A percentile compares a stretch with the other conserved stretches of the same genome.
These are phyloP conservation scores for Saccharomyces eubayanus DNA, from an alignment of 805 yeast genomes.

Conservation along the genomic window DNA sequence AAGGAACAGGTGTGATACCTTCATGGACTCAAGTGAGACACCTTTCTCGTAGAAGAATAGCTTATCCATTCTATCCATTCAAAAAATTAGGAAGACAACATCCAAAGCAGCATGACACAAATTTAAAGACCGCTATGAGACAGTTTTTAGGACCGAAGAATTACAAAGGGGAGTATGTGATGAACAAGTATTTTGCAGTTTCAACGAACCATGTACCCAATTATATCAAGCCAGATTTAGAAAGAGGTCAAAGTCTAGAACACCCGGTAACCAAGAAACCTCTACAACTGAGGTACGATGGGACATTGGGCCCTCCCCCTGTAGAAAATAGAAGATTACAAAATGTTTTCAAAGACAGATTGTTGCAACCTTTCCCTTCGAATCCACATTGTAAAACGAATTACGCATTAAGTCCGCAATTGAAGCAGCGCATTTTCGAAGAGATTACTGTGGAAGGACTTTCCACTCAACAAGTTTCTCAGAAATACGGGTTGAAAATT, in stretches of 20 bases:
- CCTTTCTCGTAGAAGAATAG: conserved; percentile 44
- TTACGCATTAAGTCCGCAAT: conserved; percentile 45
- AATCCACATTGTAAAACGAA: conserved; percentile 67
- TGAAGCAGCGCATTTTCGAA: conserved; percentile 52
- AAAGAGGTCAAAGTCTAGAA: conserved; percentile 33
- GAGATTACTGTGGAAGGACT: conserved; percentile 46
- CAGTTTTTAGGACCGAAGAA: conserved; percentile 78
- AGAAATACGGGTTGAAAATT: conserved; percentile 68
- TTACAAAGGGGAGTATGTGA: conserved; percentile 69
- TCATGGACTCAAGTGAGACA: conserved; percentile 33
- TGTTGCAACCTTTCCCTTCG: conserved; percentile 71
- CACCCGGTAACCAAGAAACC: conserved; percentile 30
- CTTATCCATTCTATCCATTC: conserved; percentile 46
- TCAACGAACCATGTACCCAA: conserved; percentile 63
- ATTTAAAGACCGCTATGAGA: conserved; percentile 54
- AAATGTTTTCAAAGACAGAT: conserved; percentile 7
- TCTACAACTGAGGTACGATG: conserved; percentile 18
- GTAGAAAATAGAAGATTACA: conserved; percentile 6
- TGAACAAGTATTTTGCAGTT: conserved; percentile 66
- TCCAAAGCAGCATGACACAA: conserved; percentile 40
- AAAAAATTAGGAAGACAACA: conserved; percentile 35
- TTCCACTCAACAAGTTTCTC: conserved; percentile 66
- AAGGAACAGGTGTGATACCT: background rate
- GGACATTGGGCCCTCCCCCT: conserved; percentile 10
- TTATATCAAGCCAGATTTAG: conserved; percentile 53